Evolutionary conservation across 805 yeast species (phyloP), one percentile per base, ranked within the genome.

Genomic region (Diddensiella transvaalensis): DNA sequence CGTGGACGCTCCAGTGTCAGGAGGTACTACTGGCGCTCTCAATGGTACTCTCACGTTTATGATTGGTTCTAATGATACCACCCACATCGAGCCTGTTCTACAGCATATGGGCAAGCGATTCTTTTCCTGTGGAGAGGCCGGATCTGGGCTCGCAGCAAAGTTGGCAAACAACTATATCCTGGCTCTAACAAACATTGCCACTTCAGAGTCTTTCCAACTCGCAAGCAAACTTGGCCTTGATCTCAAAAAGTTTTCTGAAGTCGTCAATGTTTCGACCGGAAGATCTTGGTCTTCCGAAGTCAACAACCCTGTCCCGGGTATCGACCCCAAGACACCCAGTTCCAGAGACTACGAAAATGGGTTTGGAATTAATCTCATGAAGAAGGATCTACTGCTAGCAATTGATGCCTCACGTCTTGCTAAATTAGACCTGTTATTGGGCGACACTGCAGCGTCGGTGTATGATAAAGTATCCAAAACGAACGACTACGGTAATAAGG

Each of bases 1-100:
- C 53, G 71, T 77, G 35, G 82, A 77, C 56, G 72, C 81, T 6
- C 82, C 82, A 0, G 81, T 77, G 1, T 74, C 79, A 6, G 82
- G 82, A 2, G 82, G 82, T 13, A 76, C 73, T 0, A 73, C 72
- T 0, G 82, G 82, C 1, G 81, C 82, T 4, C 59, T 72, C 44
- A 75, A 76, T 44, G 81, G 70, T 1, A 71, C 79, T 0, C 64
- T 77, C 40, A 72, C 79, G 2, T 77, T 77, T 57, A 77, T 77
- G 82, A 70, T 77, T 11, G 76, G 79, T 1, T 58, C 72, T 19
- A 52, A 68, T 2, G 69, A 71, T 22, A 35, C 49, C 26, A 21
- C 41, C 11, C 26, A 32, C 11, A 46, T 60, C 8, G 55, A 51
- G 40, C 42, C 52, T 3, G 51, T 52, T 4, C 69, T 77, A 50